Conservation (phyloP, 2,329 filamentous ascomycete species). For the Sporothrix protearum region DNA sequence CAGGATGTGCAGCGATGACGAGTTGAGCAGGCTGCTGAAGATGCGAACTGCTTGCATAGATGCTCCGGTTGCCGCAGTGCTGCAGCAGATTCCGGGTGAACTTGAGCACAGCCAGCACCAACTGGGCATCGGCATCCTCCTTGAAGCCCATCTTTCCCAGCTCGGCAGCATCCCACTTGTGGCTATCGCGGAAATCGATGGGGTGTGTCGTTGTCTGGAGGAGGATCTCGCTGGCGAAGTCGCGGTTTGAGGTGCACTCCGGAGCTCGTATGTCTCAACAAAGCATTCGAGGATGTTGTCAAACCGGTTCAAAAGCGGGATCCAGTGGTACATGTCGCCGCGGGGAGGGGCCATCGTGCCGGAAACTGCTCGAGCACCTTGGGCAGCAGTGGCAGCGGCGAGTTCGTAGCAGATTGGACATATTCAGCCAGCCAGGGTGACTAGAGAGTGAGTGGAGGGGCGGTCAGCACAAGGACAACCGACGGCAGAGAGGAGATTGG, state of each 20-base stretch:
- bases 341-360: conserved; percentile 87
- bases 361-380: conserved; percentile 75
- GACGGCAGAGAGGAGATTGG: too few relatives aligned
- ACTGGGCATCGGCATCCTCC: conserved; percentile 71
- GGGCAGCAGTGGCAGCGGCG: conserved; percentile 72
- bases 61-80: conserved; percentile 92
- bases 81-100: conserved; percentile 88
- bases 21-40: conserved; percentile 86
- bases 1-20: conserved; percentile 75
- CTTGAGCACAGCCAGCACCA: conserved; percentile 74
- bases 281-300: conserved; percentile 82
- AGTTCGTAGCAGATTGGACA: conserved; percentile 64
- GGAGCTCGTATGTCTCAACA: conserved; percentile 74
- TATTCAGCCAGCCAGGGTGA: conserved; percentile 85
- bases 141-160: conserved; percentile 61
- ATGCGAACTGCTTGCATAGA: conserved; percentile 90
- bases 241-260: conserved; percentile 74
- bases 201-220: conserved; percentile 52
- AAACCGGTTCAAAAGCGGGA: conserved; percentile 87
- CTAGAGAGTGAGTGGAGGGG: conserved; percentile 45
- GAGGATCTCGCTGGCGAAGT: conserved; percentile 67
- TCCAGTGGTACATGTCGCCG: conserved; percentile 98
- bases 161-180: conserved; percentile 45
- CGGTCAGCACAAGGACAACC: neutral
- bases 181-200: conserved; percentile 49